Base-by-base conservation (phyloP, 306 rosid species). In the Parietaria judaica region DNA sequence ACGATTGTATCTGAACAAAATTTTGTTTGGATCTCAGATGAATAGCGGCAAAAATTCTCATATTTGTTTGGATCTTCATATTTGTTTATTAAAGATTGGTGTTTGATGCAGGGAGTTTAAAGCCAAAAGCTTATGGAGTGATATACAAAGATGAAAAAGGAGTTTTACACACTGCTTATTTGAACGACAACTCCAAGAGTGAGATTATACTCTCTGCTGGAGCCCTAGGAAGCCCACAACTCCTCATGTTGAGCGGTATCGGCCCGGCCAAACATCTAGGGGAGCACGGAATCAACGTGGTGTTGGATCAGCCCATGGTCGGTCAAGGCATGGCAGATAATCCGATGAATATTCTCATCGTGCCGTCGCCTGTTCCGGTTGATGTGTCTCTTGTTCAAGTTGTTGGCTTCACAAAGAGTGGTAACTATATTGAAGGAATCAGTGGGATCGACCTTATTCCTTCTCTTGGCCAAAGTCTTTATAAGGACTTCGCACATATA, bases 271-370 rank as follows among this genome's bases (percentile, higher is more conserved):
- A 51, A 8, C 91, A 86, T 75, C 87, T 89, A 12, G 8, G 17
- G 65, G 78, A 80, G 57, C 95, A 80, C 47, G 64, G 79, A 6
- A 76, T 84, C 64, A 8, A 63, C 49, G 74, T 84, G 37, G 71
- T 86, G 8, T 35, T 78, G 79, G 70, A 84, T 57, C 76, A 78
- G 36, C 87, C 95, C 3, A 56, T 82, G 55, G 86, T 89, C 38
- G 97, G 95, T 5, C 79, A 81, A 56, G 88, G 86, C 16, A 77
- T 83, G 94, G 88, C 94, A 13, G 94, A 88, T 70, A 81, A 81
- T 34, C 94, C 94, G 59, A 72, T 78, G 87, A 89, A 86, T 16
- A 5, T 50, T 36, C 63, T 86, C 14, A 14, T 76, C 13, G 75
- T 84, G 31, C 97, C 92, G 10, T 86, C 95, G 6, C 95, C 95